Conservation (phyloP, 345 rosid species). For the Eucalyptus dawsonii region DNA sequence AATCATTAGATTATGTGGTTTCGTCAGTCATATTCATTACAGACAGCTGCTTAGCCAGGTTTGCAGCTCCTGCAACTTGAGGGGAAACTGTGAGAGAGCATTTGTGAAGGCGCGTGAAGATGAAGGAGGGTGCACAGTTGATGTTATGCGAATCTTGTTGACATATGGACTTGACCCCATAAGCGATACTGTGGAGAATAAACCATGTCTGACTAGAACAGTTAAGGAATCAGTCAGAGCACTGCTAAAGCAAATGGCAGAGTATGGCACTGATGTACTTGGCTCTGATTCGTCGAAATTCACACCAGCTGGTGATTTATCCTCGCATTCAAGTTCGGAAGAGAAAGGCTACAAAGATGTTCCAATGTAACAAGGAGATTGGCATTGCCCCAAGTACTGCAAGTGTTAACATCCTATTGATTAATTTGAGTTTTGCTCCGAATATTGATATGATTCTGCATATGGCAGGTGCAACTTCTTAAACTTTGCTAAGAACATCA, state of each 20-base stretch:
- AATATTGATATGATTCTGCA: background rate
- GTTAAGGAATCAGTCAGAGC: slow-evolving; percentile 61
- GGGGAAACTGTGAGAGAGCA: slow-evolving; percentile 87
- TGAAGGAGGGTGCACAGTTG: slow-evolving; percentile 63
- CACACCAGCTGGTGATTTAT: background rate
- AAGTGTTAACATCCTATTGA: background rate
- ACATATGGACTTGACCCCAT: slow-evolving; percentile 55
- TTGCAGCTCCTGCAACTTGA: slow-evolving; percentile 78
- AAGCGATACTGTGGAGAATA: slow-evolving; percentile 40
- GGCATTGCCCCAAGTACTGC: slow-evolving; percentile 71
- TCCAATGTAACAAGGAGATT: slow-evolving; percentile 62
- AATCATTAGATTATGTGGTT: background rate
- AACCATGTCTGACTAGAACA: slow-evolving; percentile 37
- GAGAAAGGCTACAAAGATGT: slow-evolving; percentile 9
- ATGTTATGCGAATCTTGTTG: slow-evolving; percentile 75
- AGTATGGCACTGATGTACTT: slow-evolving; percentile 16
- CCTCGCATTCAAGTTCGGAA: background rate
- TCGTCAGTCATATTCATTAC: background rate
- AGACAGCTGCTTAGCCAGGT: slow-evolving; percentile 26
- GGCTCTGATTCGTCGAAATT: slow-evolving; percentile 5
- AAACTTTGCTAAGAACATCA: slow-evolving; percentile 75
- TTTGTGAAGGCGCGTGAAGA: slow-evolving; percentile 51
- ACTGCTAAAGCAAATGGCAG: slow-evolving; percentile 54
- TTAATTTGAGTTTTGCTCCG: background rate
- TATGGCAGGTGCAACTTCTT: slow-evolving; percentile 63